These are phyloP conservation scores for Adansonia gregorii DNA, from an alignment of 441 rosid genomes.

Conservation along the genomic window DNA sequence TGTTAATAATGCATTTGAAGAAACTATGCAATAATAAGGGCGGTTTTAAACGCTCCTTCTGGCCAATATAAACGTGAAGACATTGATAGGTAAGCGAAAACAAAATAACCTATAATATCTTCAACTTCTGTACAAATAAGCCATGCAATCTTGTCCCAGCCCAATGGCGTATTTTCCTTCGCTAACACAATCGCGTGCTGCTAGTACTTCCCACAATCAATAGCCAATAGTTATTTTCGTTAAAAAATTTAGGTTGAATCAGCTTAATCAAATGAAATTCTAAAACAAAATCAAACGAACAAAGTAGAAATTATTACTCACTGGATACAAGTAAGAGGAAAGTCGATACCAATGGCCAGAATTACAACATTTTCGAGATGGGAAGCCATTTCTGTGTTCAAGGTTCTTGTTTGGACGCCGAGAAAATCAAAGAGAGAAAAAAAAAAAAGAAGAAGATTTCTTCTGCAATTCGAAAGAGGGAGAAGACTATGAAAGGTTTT, in stretches of 20 bases:
- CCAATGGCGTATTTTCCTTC: slow-evolving; percentile 95
- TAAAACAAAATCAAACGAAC: background rate
- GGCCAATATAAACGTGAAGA: background rate
- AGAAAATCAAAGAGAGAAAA: background rate
- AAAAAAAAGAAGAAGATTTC: background rate
- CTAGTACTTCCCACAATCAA: slow-evolving; percentile 65
- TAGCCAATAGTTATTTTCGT: too few species aligned
- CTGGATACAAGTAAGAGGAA: slow-evolving; percentile 38
- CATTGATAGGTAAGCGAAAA: background rate
- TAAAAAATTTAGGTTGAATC: background rate
- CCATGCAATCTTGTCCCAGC: slow-evolving; percentile 57
- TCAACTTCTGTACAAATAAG: background rate
- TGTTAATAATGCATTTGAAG: too few species aligned
- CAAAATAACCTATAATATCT: background rate
- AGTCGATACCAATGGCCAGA: slow-evolving; percentile 40
- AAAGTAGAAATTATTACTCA: slow-evolving; percentile 24
- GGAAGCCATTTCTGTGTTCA: background rate
- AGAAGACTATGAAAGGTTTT: background rate
- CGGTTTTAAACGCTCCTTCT: background rate
- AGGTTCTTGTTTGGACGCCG: background rate
- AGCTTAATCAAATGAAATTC: background rate
- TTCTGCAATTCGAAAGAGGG: background rate
- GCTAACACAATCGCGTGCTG: slow-evolving; percentile 87
- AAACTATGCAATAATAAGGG: background rate
- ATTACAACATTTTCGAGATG: slow-evolving; percentile 33